Evolutionary conservation across 2,329 filamentous ascomycete genomes (phyloP).

Genomic region (Fusarium compactum): DNA sequence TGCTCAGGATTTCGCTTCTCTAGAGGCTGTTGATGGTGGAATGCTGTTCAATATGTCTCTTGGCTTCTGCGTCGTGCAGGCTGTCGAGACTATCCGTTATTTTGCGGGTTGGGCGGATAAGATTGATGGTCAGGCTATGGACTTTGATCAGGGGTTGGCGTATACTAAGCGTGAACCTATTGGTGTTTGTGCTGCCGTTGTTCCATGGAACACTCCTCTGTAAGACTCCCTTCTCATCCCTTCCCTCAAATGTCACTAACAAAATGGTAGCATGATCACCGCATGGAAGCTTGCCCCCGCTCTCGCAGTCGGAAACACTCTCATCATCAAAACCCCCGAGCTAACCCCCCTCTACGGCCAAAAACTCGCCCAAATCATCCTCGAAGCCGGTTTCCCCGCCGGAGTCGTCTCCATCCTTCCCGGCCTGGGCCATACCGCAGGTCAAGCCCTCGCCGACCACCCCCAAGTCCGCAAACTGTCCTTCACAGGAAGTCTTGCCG

Average conservation of each 20-base stretch:
- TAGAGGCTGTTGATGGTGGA: constrained; percentile 86
- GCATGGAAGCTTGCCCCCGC: constrained; percentile 73
- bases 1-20: constrained; percentile 74
- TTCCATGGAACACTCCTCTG: constrained; percentile 80
- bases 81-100: constrained; percentile 65
- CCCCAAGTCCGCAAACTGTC: constrained; percentile 76
- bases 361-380: constrained; percentile 72
- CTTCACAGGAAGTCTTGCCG: constrained; percentile 78
- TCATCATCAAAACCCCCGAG: constrained; percentile 72
- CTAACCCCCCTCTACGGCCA: constrained; percentile 71
- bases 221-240: neutral
- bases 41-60: constrained; percentile 73
- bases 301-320: constrained; percentile 69
- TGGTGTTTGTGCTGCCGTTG: constrained; percentile 77
- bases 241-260: too few species aligned
- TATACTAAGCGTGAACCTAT: constrained; percentile 82
- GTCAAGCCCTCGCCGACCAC: constrained; percentile 74
- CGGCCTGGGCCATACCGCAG: constrained; percentile 73
- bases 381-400: constrained; percentile 78
- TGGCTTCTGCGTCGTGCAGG: constrained; percentile 52
- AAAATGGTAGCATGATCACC: constrained; percentile 27
- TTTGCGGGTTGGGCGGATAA: constrained; percentile 85
- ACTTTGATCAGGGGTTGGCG: constrained; percentile 75
- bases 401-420: constrained; percentile 80
- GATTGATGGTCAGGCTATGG: constrained; percentile 82